These are phyloP conservation scores for Austroboletus festivus DNA, from an alignment of 768 basidiomycete genomes.

Conservation along the genomic window DNA sequence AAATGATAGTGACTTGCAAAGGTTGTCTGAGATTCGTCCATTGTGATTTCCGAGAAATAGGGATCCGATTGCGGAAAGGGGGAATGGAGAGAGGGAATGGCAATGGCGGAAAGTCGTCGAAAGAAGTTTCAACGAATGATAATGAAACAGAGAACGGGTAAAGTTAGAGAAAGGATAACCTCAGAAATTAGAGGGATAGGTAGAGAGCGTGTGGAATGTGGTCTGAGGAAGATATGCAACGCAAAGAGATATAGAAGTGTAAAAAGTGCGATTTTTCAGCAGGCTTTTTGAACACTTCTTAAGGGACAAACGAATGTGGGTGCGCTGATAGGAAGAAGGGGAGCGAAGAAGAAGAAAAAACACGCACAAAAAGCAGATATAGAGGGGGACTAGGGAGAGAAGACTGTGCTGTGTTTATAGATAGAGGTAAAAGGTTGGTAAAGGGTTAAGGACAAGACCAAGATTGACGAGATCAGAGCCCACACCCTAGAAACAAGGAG, in stretches of 20 bases:
- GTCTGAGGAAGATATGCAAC: constrained; percentile 28
- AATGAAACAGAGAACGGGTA: constrained; percentile 47
- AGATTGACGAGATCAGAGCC: constrained; percentile 34
- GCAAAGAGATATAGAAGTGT: constrained; percentile 18
- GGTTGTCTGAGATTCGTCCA: constrained; percentile 75
- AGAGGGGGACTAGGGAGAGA: constrained; percentile 25
- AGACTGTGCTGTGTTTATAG: constrained; percentile 39
- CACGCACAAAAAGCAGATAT: constrained; percentile 39
- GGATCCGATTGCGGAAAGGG: constrained; percentile 23
- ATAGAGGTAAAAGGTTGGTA: constrained; percentile 35
- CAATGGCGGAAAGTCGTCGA: constrained; percentile 47
- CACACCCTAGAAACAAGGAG: constrained; percentile 17
- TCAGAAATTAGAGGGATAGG: constrained; percentile 31
- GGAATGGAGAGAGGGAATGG: constrained; percentile 45
- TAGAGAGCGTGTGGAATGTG: constrained; percentile 46
- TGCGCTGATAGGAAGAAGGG: constrained; percentile 22
- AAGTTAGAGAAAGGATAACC: constrained; percentile 55
- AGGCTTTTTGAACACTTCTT: constrained; percentile 26
- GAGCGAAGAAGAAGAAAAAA: constrained; percentile 32
- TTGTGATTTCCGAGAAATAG: constrained; percentile 31
- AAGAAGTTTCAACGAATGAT: constrained; percentile 34
- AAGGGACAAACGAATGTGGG: constrained; percentile 32
- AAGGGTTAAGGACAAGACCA: constrained; percentile 34
- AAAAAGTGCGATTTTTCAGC: constrained; percentile 28
- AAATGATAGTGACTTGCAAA: constrained; percentile 72